Evolutionary conservation across 495 filamentous ascomycete genomes (phyloP).

Genomic region (Penicillium goetzii): DNA sequence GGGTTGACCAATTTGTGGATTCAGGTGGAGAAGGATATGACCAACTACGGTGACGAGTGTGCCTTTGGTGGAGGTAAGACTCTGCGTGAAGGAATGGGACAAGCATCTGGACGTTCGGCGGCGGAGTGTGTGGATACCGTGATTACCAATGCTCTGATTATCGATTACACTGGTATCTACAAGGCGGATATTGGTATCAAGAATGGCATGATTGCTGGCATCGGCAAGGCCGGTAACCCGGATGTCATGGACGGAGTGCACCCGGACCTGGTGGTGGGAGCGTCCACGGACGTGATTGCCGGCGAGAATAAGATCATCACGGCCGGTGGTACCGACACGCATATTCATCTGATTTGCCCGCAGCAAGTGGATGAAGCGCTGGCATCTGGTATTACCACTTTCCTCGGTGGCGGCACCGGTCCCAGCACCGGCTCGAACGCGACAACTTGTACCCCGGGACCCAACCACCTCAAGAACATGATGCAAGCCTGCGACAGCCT

Average conservation of each 20-base stretch:
- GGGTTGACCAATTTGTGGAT: constrained; percentile 91
- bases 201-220: constrained; percentile 82
- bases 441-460: constrained; percentile 92
- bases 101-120: constrained; percentile 76
- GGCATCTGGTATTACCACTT: constrained; percentile 85
- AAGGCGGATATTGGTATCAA: constrained; percentile 98
- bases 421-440: constrained; percentile 94
- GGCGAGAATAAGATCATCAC: constrained; percentile 93
- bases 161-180: constrained; percentile 92
- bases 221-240: constrained; percentile 96
- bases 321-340: constrained; percentile 87
- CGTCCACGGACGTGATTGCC: constrained; percentile 94
- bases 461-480: constrained; percentile 87
- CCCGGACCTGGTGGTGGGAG: constrained; percentile 78
- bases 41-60: constrained; percentile 90
- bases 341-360: constrained; percentile 97
- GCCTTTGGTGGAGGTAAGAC: constrained; percentile 96
- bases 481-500: constrained; percentile 84
- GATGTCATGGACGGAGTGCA: constrained; percentile 94
- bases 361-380: constrained; percentile 90
- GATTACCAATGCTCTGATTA: constrained; percentile 88
- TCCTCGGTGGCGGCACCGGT: constrained; percentile 93
- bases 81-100: constrained; percentile 94
- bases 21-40: constrained; percentile 85
- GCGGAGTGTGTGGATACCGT: constrained; percentile 79